Percentiles rank a stretch among this genome's conserved stretches.
phyloP scores from a whole-genome alignment of 805 yeast genomes.

The Tetrapisispora iriomotensis region DNA sequence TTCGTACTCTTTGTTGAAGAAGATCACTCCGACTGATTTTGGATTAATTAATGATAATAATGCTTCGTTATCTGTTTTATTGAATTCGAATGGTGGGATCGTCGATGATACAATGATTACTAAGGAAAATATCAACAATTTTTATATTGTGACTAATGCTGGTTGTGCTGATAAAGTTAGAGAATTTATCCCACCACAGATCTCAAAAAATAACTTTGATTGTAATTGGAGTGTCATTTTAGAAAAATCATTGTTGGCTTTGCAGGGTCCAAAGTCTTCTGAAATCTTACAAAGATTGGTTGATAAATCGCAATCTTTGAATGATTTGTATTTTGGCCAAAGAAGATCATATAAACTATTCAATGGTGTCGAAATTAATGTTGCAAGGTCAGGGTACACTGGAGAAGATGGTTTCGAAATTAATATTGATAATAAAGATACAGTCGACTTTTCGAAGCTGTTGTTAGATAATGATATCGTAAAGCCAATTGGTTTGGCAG shows the following conservation, averaged over 20 bases:
- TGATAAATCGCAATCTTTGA: conserved; percentile 30
- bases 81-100: conserved; percentile 69
- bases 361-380: conserved; percentile 44
- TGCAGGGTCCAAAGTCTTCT: conserved; percentile 89
- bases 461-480: conserved; percentile 47
- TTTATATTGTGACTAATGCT: conserved; percentile 90
- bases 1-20: conserved; percentile 59
- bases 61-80: conserved; percentile 70
- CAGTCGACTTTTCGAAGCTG: conserved; percentile 51
- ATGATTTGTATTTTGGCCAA: conserved; percentile 64
- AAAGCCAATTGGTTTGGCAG: conserved; percentile 92
- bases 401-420: conserved; percentile 98
- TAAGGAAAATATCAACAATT: conserved; percentile 53
- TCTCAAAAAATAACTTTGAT: conserved; percentile 21
- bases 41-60: conserved; percentile 42
- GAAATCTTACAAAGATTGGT: conserved; percentile 55
- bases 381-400: conserved; percentile 95
- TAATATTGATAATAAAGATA: conserved; percentile 54
- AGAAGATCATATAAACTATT: conserved; percentile 32
- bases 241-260: conserved; percentile 65
- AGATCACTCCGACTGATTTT: conserved; percentile 83
- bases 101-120: conserved; percentile 91
- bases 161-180: conserved; percentile 83
- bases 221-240: conserved; percentile 42
- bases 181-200: conserved; percentile 35